phyloP scores from a whole-genome alignment of 768 basidiomycete species.

The Boletus vermiculosoides region DNA sequence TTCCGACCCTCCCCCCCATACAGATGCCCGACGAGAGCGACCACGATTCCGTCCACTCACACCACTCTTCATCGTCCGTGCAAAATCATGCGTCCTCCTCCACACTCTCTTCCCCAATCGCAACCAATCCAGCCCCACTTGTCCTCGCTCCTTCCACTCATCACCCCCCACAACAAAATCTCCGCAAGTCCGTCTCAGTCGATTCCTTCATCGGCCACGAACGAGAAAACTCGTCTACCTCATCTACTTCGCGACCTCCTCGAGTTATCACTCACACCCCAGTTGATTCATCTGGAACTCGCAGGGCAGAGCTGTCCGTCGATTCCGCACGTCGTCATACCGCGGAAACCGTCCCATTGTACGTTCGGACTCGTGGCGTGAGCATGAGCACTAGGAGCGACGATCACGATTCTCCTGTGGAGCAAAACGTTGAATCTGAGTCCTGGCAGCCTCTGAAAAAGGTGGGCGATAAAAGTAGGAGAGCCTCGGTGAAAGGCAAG shows the following conservation, averaged over 20 bases:
- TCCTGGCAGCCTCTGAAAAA: constrained; percentile 45
- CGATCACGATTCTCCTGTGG: constrained; percentile 37
- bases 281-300: constrained; percentile 35
- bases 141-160: constrained; percentile 20
- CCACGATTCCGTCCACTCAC: constrained; percentile 22
- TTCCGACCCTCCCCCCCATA: constrained; percentile 46
- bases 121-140: constrained; percentile 2
- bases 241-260: constrained; percentile 36
- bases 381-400: constrained; percentile 53
- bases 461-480: constrained; percentile 44
- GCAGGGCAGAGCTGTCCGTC: constrained; percentile 28
- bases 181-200: constrained; percentile 75
- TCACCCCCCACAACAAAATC: constrained; percentile 30
- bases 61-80: constrained; percentile 33
- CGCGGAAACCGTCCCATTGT: constrained; percentile 30
- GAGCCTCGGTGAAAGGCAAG: constrained; percentile 47
- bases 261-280: constrained; percentile 38
- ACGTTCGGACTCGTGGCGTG: constrained; percentile 51
- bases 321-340: constrained; percentile 28
- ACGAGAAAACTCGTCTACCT: constrained; percentile 34
- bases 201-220: constrained; percentile 65
- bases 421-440: constrained; percentile 53
- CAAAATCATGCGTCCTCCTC: constrained; percentile 44
- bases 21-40: constrained; percentile 38
- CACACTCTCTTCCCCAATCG: constrained; percentile 39